These are phyloP conservation scores for Curvularia verruculosa DNA, from an alignment of 2,329 filamentous ascomycete genomes.

Conservation along the genomic window DNA sequence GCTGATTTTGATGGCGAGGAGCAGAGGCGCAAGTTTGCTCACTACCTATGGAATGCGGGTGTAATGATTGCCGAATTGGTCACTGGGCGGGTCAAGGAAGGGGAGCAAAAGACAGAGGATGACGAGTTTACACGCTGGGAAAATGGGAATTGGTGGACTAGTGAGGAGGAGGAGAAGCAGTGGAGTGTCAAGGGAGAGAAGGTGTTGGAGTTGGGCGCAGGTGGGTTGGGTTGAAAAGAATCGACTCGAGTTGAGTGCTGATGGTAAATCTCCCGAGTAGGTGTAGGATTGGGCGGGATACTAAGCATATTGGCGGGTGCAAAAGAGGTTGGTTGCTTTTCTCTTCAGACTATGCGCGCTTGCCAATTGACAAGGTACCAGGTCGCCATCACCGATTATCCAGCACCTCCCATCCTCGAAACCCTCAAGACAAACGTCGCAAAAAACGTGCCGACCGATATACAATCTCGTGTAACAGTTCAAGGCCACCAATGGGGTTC, in stretches of 20 bases:
- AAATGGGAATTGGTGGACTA: slow-evolving; percentile 43
- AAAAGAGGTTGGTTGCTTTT: slow-evolving; percentile 43
- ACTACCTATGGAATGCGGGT: slow-evolving; percentile 75
- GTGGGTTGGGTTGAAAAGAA: slow-evolving; percentile 53
- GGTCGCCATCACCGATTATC: slow-evolving; percentile 71
- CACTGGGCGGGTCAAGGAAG: slow-evolving; percentile 33
- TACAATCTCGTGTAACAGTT: slow-evolving; percentile 53
- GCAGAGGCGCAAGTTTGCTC: slow-evolving; percentile 68
- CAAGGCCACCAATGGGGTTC: slow-evolving; percentile 71
- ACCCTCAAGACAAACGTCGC: slow-evolving; percentile 65
- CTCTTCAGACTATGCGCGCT: not conserved
- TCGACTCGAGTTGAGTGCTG: slow-evolving; percentile 29
- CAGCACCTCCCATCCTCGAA: slow-evolving; percentile 63
- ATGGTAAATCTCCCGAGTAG: slow-evolving; percentile 32
- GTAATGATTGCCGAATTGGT: slow-evolving; percentile 55
- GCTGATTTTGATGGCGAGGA: slow-evolving; percentile 58
- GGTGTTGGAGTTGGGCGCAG: slow-evolving; percentile 71
- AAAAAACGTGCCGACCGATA: slow-evolving; percentile 55
- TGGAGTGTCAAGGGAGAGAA: slow-evolving; percentile 59
- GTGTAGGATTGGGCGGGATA: slow-evolving; percentile 57
- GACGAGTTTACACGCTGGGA: slow-evolving; percentile 16
- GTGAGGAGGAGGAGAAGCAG: slow-evolving; percentile 35
- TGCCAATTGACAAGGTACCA: slow-evolving; percentile 24
- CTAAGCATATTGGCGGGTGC: slow-evolving; percentile 54
- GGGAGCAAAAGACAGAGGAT: slow-evolving; percentile 3